Evolutionary conservation across 2,329 filamentous ascomycete species (phyloP).

Genomic region (Emmonsiellopsis sp.): DNA sequence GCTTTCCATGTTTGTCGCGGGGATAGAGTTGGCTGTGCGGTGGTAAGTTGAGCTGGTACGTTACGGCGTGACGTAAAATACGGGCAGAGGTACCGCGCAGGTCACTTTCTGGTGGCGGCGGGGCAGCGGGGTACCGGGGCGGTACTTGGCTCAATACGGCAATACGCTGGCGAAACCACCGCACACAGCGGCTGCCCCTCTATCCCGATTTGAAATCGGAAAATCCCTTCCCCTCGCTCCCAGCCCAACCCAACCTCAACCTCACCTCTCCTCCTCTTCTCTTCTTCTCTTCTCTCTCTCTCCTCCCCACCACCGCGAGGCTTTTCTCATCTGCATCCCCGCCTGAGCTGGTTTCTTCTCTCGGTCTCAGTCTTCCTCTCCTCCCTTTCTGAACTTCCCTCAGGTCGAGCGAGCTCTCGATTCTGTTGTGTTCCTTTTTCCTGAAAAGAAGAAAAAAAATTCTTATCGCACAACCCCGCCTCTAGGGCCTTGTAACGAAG

Average conservation of each 20-base stretch:
- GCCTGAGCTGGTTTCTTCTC: too few species aligned
- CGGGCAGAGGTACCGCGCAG: neutral
- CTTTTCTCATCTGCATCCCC: constrained; percentile 11
- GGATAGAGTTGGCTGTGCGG: neutral
- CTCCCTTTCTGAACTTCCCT: constrained; percentile 22
- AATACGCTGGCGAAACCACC: constrained; percentile 1
- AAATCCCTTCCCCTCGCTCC: constrained; percentile 17
- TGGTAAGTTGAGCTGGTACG: too few species aligned
- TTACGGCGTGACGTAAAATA: neutral
- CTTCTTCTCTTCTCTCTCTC: constrained; percentile 17
- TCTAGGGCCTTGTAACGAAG: constrained; percentile 27
- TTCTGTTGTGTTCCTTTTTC: constrained; percentile 33
- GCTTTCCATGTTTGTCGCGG: too few species aligned
- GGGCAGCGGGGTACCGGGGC: neutral
- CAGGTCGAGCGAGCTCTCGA: constrained; percentile 38
- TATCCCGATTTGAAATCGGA: constrained; percentile 21
- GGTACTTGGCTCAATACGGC: neutral
- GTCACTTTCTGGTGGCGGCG: neutral
- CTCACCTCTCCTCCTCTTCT: constrained; percentile 20
- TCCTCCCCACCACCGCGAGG: constrained; percentile 3
- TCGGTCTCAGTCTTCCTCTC: constrained; percentile 12
- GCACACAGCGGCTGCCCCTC: constrained; percentile 13
- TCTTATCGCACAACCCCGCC: constrained; percentile 28
- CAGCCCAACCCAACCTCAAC: constrained; percentile 12
- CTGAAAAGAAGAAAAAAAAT: constrained; percentile 13